Conservation (phyloP, 371 early-diverging fungal species). For the Chytridium lagenaria region DNA sequence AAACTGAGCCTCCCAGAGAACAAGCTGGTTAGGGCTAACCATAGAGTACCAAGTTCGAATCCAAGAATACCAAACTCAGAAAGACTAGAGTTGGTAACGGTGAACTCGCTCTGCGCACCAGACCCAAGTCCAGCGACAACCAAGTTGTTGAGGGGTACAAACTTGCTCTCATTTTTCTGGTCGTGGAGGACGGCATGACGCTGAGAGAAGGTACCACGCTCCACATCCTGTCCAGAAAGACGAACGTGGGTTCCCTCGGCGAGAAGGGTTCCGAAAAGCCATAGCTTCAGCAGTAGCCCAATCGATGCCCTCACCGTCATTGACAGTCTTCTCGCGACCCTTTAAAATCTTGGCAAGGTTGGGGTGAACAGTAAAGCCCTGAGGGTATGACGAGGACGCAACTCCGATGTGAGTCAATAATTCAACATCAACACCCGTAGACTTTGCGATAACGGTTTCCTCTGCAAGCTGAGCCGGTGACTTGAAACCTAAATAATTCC, state of each 20-base stretch:
- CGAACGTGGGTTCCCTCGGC: slow-evolving; percentile 86
- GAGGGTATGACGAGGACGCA: slow-evolving; percentile 79
- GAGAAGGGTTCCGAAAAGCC: slow-evolving; percentile 88
- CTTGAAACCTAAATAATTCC: slow-evolving; percentile 56
- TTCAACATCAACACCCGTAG: slow-evolving; percentile 82
- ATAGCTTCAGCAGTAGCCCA: slow-evolving; percentile 97
- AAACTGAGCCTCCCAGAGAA: slow-evolving; percentile 97
- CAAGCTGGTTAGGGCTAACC: slow-evolving; percentile 89
- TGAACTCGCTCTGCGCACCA: slow-evolving; percentile 81
- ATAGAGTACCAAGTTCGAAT: slow-evolving; percentile 94
- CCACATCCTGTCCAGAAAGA: slow-evolving; percentile 95
- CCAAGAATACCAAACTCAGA: slow-evolving; percentile 97
- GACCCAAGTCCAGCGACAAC: slow-evolving; percentile 52
- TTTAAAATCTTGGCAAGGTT: slow-evolving; percentile 88
- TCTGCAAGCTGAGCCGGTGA: slow-evolving; percentile 53
- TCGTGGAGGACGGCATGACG: slow-evolving; percentile 95
- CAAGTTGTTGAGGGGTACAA: slow-evolving; percentile 83
- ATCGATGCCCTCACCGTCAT: slow-evolving; percentile 78
- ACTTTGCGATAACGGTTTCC: slow-evolving; percentile 61
- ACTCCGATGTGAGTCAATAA: slow-evolving; percentile 80
- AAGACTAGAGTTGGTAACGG: slow-evolving; percentile 92
- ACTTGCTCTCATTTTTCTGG: slow-evolving; percentile 65
- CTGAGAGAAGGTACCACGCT: slow-evolving; percentile 98
- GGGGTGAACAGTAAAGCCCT: slow-evolving; percentile 86
- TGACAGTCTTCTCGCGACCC: slow-evolving; percentile 72